phyloP scores from a whole-genome alignment of 2,329 filamentous ascomycete species.

The Colletotrichum sp. region DNA sequence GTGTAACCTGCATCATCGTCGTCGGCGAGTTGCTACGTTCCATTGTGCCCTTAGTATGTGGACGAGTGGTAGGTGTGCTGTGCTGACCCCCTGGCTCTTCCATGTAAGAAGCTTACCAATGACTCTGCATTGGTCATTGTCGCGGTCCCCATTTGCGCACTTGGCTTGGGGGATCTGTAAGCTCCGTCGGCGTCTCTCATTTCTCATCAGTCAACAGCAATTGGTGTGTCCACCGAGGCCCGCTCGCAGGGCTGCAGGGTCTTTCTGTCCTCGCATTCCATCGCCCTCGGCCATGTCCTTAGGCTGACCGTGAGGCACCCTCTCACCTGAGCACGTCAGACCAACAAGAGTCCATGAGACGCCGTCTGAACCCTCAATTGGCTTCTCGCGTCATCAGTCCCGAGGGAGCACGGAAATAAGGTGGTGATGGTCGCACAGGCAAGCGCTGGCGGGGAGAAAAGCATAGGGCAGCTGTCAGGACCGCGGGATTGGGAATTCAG shows the following conservation, averaged over 20 bases:
- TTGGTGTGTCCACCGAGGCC: neutral
- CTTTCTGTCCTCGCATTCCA: neutral
- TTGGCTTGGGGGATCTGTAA: neutral
- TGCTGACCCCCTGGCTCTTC: neutral
- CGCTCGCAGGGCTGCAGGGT: constrained; percentile 8
- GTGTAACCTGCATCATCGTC: neutral
- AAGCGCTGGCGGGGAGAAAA: neutral
- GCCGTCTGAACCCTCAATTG: neutral
- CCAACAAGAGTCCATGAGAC: neutral
- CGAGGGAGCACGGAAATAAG: neutral
- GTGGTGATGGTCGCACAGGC: neutral
- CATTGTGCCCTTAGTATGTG: neutral
- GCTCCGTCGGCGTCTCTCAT: neutral
- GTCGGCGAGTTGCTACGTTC: constrained; percentile 8
- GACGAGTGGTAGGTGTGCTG: neutral
- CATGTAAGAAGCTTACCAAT: constrained; percentile 2
- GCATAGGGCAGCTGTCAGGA: neutral
- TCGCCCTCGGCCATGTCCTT: neutral
- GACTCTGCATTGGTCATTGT: neutral
- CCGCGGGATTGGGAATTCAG: neutral
- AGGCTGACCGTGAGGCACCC: neutral
- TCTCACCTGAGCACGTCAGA: neutral
- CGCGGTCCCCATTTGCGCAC: neutral
- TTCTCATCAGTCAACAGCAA: neutral
- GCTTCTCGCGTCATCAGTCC: neutral